Conservation (phyloP, 2,329 filamentous ascomycete genomes). For the Akanthomyces lecanii region DNA sequence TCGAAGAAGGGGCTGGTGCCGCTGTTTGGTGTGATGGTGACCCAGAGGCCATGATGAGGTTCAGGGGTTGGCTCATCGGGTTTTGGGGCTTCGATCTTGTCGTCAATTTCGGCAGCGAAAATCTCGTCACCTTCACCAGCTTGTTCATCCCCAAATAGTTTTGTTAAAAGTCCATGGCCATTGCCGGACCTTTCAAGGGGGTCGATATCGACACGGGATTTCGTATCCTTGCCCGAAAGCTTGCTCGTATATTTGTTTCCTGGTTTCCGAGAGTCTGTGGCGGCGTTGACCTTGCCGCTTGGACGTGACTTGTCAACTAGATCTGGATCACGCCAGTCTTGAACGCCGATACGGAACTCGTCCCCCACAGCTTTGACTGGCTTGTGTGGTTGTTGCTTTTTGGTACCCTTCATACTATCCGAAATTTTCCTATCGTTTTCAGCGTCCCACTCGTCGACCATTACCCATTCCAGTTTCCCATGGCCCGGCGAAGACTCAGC, state of each 20-base stretch:
- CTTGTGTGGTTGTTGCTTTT: conserved; percentile 26
- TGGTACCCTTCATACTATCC: conserved; percentile 39
- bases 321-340: conserved; percentile 81
- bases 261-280: conserved; percentile 5
- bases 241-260: conserved; percentile 15
- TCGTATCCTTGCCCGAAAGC: neutral
- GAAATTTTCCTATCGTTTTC: conserved; percentile 42
- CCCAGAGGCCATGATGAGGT: conserved; percentile 74
- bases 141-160: conserved; percentile 45
- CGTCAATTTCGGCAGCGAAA: conserved; percentile 24
- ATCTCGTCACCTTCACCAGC: neutral
- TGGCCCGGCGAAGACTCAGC: conserved; percentile 64
- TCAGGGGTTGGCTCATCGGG: conserved; percentile 25
- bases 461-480: conserved; percentile 69
- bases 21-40: conserved; percentile 89
- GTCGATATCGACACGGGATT: neutral
- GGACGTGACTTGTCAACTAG: conserved; percentile 27
- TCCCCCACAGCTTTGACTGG: conserved; percentile 41
- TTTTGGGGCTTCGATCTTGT: conserved; percentile 22
- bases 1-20: conserved; percentile 93
- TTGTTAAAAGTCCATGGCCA: conserved; percentile 39
- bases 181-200: conserved; percentile 20
- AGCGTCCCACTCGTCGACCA: conserved; percentile 63
- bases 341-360: conserved; percentile 75
- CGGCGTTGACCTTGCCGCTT: conserved; percentile 17